Conservation (phyloP, 116 monocot species). For the Cymodocea nodosa region DNA sequence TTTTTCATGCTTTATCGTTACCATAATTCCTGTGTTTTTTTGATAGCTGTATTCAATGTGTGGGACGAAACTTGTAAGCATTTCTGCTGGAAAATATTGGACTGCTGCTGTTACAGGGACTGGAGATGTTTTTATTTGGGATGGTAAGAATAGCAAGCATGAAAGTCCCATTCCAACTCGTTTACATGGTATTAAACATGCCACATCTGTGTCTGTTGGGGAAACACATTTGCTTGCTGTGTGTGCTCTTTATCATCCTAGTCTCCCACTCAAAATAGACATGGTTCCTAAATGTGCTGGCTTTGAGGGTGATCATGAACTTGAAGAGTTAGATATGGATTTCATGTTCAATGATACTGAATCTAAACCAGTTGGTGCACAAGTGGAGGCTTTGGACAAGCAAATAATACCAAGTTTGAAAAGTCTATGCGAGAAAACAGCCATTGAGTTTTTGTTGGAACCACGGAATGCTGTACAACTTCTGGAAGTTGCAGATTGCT, state of each 20-base stretch:
- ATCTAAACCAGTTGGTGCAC: conserved; percentile 3
- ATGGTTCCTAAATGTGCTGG: conserved; percentile 9
- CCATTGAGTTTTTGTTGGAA: conserved; percentile 70
- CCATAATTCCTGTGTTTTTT: not conserved
- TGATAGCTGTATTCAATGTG: conserved; percentile 58
- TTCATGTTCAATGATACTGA: conserved; percentile 36
- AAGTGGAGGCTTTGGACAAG: not conserved
- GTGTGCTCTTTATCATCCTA: conserved; percentile 76
- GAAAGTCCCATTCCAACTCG: conserved; percentile 51
- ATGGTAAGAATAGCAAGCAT: conserved; percentile 72
- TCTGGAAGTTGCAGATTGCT: conserved; percentile 89
- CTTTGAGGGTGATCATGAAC: conserved; percentile 20
- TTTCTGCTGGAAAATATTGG: conserved; percentile 96
- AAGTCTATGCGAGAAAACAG: conserved; percentile 88
- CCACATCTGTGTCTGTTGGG: conserved; percentile 84
- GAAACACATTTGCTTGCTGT: conserved; percentile 85
- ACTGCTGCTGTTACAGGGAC: conserved; percentile 69
- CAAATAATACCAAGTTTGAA: conserved; percentile 65
- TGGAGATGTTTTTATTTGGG: conserved; percentile 94
- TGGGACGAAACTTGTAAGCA: conserved; percentile 56
- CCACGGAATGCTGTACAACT: conserved; percentile 80
- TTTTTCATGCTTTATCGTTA: not conserved
- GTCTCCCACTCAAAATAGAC: conserved; percentile 20
- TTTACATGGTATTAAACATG: conserved; percentile 74
- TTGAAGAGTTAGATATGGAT: conserved; percentile 69